phyloP scores from a whole-genome alignment of 345 rosid species.

The Gossypium longicalyx region DNA sequence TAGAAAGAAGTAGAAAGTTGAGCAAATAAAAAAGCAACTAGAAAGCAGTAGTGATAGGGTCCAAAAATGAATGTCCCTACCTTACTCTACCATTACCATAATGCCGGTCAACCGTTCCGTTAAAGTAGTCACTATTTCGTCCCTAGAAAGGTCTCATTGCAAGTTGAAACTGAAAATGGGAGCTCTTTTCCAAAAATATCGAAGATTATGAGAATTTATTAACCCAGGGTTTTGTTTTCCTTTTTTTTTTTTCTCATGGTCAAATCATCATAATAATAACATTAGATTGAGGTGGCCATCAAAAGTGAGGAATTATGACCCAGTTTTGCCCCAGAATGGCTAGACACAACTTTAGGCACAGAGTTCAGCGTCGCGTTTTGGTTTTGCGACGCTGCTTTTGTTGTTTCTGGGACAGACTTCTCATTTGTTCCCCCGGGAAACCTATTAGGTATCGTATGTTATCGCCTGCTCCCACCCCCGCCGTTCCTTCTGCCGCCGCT shows the following conservation, averaged over 20 bases:
- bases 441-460: constrained; percentile 46
- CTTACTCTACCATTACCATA: background rate
- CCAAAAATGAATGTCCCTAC: no score
- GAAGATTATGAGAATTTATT: constrained; percentile 5
- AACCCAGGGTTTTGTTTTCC: background rate
- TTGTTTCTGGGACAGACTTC: constrained; percentile 38
- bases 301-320: constrained; percentile 1
- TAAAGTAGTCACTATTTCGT: constrained; percentile 31
- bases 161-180: constrained; percentile 8
- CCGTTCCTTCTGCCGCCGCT: constrained; percentile 28
- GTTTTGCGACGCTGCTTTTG: constrained; percentile 57
- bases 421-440: constrained; percentile 45
- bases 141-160: constrained; percentile 12
- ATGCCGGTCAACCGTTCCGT: constrained; percentile 30
- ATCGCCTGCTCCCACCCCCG: constrained; percentile 10
- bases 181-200: constrained; percentile 24
- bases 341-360: constrained; percentile 31
- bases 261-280: background rate
- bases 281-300: constrained; percentile 29
- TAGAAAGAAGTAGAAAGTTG: no score
- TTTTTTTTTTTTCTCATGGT: constrained; percentile 25
- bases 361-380: constrained; percentile 46
- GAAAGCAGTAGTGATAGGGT: no score
- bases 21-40: no score
- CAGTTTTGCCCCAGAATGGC: constrained; percentile 26